These are phyloP conservation scores for Komagataella pastoris DNA, from an alignment of 805 yeast genomes.

Conservation along the genomic window DNA sequence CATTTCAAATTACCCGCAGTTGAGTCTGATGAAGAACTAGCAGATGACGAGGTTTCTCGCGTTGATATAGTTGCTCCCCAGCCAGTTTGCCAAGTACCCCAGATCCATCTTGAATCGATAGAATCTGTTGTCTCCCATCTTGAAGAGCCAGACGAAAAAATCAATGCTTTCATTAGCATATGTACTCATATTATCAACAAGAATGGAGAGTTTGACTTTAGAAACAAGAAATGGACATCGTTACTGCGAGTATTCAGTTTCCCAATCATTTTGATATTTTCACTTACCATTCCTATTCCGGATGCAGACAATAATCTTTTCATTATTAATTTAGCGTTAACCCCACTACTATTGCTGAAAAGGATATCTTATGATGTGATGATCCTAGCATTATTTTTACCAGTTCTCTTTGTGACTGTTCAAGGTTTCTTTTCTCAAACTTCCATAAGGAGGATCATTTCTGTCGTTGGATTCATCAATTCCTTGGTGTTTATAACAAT, in stretches of 20 bases:
- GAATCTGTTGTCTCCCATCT: background rate
- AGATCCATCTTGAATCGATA: background rate
- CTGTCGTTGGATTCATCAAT: constrained; percentile 14
- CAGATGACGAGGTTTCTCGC: background rate
- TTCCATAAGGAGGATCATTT: background rate
- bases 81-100: background rate
- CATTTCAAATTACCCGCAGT: background rate
- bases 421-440: background rate
- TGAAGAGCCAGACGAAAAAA: background rate
- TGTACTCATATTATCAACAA: background rate
- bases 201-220: background rate
- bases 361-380: background rate
- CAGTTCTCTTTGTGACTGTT: background rate
- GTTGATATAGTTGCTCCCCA: background rate
- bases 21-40: background rate
- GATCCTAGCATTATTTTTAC: background rate
- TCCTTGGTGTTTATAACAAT: constrained; percentile 16
- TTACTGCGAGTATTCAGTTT: constrained; percentile 10
- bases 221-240: constrained; percentile 10
- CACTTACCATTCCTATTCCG: constrained; percentile 11
- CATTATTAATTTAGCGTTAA: background rate
- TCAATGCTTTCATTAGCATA: background rate
- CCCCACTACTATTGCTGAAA: background rate
- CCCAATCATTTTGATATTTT: constrained; percentile 13
- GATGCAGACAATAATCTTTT: background rate